Base-by-base conservation (phyloP, 164 flowering plant genomes). In the Akebia trifoliata region DNA sequence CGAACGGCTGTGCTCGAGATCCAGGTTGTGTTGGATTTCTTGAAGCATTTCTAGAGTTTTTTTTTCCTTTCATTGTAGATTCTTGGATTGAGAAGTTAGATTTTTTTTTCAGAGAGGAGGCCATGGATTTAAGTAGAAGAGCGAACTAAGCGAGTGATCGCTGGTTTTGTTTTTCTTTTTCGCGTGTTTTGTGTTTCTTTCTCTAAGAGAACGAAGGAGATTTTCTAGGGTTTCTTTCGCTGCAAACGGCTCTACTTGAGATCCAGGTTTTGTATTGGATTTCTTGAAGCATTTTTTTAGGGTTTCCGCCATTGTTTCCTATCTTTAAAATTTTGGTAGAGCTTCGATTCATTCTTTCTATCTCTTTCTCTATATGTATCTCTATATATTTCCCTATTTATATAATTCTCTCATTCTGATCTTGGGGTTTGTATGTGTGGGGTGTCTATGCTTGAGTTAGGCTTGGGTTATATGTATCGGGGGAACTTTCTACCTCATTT, bases 241-340 rank as follows among this genome's bases (percentile, higher is more conserved):
- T 11, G 15, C 42, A 59, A 56, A 64, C 59, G 64, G 61, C 55
- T 48, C 36, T 24, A 36, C 59, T 51, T 40, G 61, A 61, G 67
- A 72, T 72, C 72, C 72, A 64, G 72, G 67, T 65, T 68, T 68
- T 62, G 70, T 57, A 61, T 72, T 64, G 64, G 69, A 44, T 54
- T 53, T 51, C 45, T 46, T 14, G 61, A 57, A 72, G 67, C n/a
- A n/a, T n/a, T 52, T 10, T 45, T 30, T 18, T 66, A 56, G 71
- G 71, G 69, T 52, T 62, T 64, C 21, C 9, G 29, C 21, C 46
- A 50, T 59, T 48, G 20, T 50, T 46, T 52, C 4, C 30, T 50
- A 47, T 32, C 55, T 63, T 45, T 26, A n/a, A 17, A 20, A 54
- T 26, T 15, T 43, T 12, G 40, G 48, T 44, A 34, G 36, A 40